phyloP scores from a whole-genome alignment of 257 asterid genomes.

The Solanum paucissectum region DNA sequence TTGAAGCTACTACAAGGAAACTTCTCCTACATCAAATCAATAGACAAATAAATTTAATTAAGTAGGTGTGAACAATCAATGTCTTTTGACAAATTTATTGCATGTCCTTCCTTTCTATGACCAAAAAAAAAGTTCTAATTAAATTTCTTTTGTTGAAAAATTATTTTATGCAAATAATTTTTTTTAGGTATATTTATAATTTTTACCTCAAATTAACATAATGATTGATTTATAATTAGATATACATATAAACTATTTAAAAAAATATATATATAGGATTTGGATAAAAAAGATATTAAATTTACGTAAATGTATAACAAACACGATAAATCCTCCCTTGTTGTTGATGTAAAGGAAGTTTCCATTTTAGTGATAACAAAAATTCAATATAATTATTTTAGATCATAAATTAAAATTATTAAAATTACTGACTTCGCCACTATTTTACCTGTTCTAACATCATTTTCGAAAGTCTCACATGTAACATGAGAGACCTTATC shows the following conservation, averaged over 20 bases:
- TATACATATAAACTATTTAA: too few species aligned
- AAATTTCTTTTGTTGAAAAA: background rate
- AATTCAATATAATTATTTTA: background rate
- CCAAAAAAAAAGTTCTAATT: background rate
- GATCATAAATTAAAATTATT: background rate
- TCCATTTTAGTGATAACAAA: background rate
- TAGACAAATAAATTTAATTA: background rate
- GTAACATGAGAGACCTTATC: slow-evolving; percentile 1
- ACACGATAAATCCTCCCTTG: background rate
- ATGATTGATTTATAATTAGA: background rate
- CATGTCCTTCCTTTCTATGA: background rate
- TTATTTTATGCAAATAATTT: background rate
- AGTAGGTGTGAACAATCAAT: background rate
- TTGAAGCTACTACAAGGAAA: background rate
- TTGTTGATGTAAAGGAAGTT: background rate
- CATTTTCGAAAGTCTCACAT: background rate
- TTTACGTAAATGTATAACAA: background rate
- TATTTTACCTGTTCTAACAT: background rate
- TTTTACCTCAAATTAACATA: background rate
- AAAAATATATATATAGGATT: background rate
- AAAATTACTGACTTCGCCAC: background rate
- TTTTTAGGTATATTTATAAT: background rate
- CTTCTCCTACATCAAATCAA: background rate
- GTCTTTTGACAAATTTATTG: background rate
- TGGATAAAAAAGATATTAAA: background rate